Percentiles rank a stretch among this genome's conserved stretches.
Evolutionary conservation across 805 yeast genomes (phyloP).

Genomic region (Sungouiella thailandica): DNA sequence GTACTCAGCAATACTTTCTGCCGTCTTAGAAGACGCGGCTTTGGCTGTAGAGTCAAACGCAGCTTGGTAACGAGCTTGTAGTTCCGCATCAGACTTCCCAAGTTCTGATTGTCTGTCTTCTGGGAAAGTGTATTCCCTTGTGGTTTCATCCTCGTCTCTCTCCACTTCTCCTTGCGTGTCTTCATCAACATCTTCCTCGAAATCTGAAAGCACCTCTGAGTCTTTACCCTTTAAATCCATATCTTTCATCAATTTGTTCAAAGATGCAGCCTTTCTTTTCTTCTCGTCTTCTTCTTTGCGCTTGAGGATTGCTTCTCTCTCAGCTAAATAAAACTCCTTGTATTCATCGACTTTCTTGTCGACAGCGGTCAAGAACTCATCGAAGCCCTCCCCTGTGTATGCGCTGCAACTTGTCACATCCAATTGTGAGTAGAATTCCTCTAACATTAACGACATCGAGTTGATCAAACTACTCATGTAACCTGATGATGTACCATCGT

Average conservation of each 20-base stretch:
- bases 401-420: conserved; percentile 93
- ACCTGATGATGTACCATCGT: conserved; percentile 62
- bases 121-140: conserved; percentile 67
- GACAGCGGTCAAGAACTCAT: conserved; percentile 80
- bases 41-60: conserved; percentile 65
- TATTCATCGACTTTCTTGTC: conserved; percentile 86
- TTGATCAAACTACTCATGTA: conserved; percentile 92
- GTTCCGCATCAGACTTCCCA: conserved; percentile 40
- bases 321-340: conserved; percentile 74
- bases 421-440: conserved; percentile 88
- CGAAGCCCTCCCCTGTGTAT: conserved; percentile 91
- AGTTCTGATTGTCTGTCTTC: conserved; percentile 62
- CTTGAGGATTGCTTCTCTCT: conserved; percentile 75
- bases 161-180: conserved; percentile 42
- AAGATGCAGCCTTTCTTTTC: conserved; percentile 62
- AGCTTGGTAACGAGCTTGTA: conserved; percentile 67
- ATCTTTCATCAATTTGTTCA: conserved; percentile 78
- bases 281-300: conserved; percentile 75
- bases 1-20: conserved; percentile 67
- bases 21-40: conserved; percentile 58
- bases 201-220: conserved; percentile 49
- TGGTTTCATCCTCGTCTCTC: conserved; percentile 41
- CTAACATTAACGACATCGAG: conserved; percentile 93
- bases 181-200: conserved; percentile 48
- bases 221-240: conserved; percentile 50